phyloP scores from a whole-genome alignment of 2,329 filamentous ascomycete genomes.

The Cladosporium sp. region DNA sequence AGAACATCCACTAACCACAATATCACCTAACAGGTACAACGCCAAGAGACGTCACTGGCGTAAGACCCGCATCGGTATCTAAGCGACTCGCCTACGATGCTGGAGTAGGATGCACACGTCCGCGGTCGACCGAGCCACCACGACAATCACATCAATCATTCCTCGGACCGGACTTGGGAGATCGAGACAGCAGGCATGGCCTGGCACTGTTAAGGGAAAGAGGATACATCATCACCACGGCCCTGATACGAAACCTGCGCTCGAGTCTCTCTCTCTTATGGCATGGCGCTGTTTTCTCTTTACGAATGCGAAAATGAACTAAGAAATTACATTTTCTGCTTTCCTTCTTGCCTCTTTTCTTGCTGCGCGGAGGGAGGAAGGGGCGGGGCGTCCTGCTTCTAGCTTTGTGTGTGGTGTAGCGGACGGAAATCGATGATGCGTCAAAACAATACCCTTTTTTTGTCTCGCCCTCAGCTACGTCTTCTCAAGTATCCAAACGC shows the following conservation, averaged over 20 bases:
- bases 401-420: slow-evolving; percentile 10
- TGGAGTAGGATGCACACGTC: slow-evolving; percentile 12
- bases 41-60: slow-evolving; percentile 99
- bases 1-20: slow-evolving; percentile 9
- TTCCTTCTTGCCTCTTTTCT: neutral
- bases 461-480: neutral
- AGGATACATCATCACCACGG: slow-evolving; percentile 4
- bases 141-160: neutral
- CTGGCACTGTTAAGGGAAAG: slow-evolving; percentile 7
- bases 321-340: neutral
- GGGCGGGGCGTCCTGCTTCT: slow-evolving; percentile 7
- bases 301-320: slow-evolving; percentile 7
- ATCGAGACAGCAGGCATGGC: slow-evolving; percentile 10
- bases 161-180: slow-evolving; percentile 11
- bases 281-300: slow-evolving; percentile 11
- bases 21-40: slow-evolving; percentile 73
- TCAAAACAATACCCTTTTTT: slow-evolving; percentile 7
- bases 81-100: slow-evolving; percentile 52
- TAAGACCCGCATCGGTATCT: slow-evolving; percentile 99
- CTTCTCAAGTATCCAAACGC: neutral
- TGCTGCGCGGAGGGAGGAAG: neutral
- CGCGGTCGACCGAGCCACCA: slow-evolving; percentile 11
- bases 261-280: slow-evolving; percentile 5
- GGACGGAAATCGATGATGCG: slow-evolving; percentile 12
- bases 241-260: slow-evolving; percentile 8